Base-by-base conservation (phyloP, 371 early-diverging fungal genomes). In the Lichtheimia corymbifera region DNA sequence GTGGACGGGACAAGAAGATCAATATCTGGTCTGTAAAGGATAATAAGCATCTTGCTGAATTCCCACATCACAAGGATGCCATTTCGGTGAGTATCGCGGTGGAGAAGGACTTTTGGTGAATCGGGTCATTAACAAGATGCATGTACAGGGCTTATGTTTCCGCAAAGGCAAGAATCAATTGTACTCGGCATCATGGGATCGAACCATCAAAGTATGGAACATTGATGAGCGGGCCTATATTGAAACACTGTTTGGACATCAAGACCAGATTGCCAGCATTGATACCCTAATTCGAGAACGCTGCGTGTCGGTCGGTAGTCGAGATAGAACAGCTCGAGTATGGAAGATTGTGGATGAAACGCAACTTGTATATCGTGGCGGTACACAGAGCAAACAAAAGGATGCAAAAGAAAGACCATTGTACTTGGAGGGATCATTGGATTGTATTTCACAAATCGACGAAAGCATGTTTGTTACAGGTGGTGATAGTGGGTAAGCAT, bases 171-270 rank as follows among this genome's bases (percentile, higher is more conserved):
- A 71, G 59, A 91, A 95, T 72, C 91, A 95, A 60, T 82, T 98
- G 50, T 98, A 96, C 73, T 92, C 96, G 54, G 87, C 90, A 64
- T 94, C 96, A 3, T 77, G 80, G 50, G 99, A 98, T 71, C 91
- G 99, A 57, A 92, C 95, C 24, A 86, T 98, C 72, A 98, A 98
- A 72, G 57, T 97, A 42, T 98, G 97, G 97, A 95, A 97, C 72
- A 81, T 93, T 3, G 95, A 93, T 67, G 94, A 95, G 66, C 70
- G 89, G 64, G 76, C 87, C 9, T 98, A 97, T 76, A 85, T 98
- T 58, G 99, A 98, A 71, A 97, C 99, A 18, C 71, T 98, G 71
- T 97, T 96, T 82, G 99, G 99, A 18, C 99, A 98, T 71, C 98
- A 97, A 76, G 98, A 97, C 74, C 75, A 80, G 35, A 88, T 96